Base-by-base conservation (phyloP, 1,284 basidiomycete species). In the Rhodotorula sp. region DNA sequence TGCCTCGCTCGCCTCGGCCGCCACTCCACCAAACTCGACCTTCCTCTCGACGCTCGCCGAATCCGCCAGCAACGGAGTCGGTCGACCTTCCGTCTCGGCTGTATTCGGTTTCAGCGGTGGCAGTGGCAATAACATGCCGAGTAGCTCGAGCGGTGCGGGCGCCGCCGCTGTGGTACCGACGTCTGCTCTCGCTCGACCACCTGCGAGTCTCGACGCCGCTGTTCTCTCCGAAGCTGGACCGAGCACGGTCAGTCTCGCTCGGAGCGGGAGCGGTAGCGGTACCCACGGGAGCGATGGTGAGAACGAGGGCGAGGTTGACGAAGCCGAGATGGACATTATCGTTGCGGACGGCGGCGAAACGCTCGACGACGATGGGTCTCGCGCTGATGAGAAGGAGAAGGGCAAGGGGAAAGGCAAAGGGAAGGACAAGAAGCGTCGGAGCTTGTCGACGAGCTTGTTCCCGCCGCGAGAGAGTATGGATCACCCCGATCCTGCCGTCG, bases 1-100 rank as follows among this genome's bases (percentile, higher is more conserved):
- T 48, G 66, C 67, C 30, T 66, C 60, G 7, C 65, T 75, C 64
- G 72, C 69, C 8, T 66, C 62, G 37, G 73, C 74, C 54, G 80
- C 79, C 18, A 85, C 84, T 12, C 84, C 84, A 0, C 81, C 82
- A 75, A 85, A 85, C 77, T 79, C 82, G 51, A 82, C 81, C 3
- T 84, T 85, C 77, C 76, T 85, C 8, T 80, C 81, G 53, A 84
- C 82, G 2, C 75, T 84, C 3, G 83, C 83, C n/a, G 81, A 81
- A 24, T 60, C 66, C 26, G 42, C 51, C 42, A 53, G 37, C 37
- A 42, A 37, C 42, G 30, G 42, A 14, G 42, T 30, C 12, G 30
- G 29, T 30, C 58, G 20, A 48, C 24, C 53, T 48, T 29, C 57
- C 24, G 24, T 51, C 30, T 17, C 57, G 5, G 37, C 46, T 8